These are phyloP conservation scores for Neofusicoccum sp. DNA, from an alignment of 2,329 filamentous ascomycete species.

Conservation along the genomic window DNA sequence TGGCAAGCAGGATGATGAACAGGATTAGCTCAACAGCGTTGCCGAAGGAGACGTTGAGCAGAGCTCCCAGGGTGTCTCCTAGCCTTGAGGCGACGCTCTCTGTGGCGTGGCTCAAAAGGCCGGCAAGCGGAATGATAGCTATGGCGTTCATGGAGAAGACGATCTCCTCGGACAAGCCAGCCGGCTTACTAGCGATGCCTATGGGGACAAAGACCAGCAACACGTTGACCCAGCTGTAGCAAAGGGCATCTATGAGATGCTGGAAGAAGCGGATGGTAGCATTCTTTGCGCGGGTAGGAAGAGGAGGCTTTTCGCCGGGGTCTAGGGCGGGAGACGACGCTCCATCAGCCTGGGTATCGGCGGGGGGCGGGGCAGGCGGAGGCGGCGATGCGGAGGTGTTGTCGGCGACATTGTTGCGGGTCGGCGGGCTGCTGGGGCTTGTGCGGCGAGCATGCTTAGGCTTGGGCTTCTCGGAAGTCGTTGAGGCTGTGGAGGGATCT, in stretches of 20 bases:
- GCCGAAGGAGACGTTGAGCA: conserved; percentile 54
- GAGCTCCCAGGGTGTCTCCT: conserved; percentile 49
- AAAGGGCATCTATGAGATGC: conserved; percentile 58
- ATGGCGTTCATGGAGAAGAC: conserved; percentile 54
- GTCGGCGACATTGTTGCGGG: conserved; percentile 32
- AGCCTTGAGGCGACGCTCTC: conserved; percentile 49
- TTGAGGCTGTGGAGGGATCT: conserved; percentile 25
- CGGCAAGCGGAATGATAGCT: conserved; percentile 51
- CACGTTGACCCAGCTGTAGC: conserved; percentile 75
- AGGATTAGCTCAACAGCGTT: conserved; percentile 55
- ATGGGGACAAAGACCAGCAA: conserved; percentile 75
- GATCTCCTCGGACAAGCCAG: conserved; percentile 40
- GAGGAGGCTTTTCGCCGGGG: conserved; percentile 40
- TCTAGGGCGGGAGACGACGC: conserved; percentile 54
- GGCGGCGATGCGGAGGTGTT: conserved; percentile 26
- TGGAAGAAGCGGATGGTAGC: conserved; percentile 54
- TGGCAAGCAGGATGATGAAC: conserved; percentile 43
- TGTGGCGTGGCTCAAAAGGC: conserved; percentile 49
- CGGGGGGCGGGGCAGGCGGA: conserved; percentile 39
- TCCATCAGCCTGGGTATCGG: conserved; percentile 51
- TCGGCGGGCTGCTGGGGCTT: conserved; percentile 23
- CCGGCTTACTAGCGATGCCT: conserved; percentile 63
- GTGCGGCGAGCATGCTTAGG: conserved; percentile 18
- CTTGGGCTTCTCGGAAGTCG: conserved; percentile 10
- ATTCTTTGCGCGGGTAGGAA: conserved; percentile 51